Evolutionary conservation across 2,329 filamentous ascomycete species (phyloP), one percentile per base, ranked within the genome.

Genomic region (Clathrospora elynae): DNA sequence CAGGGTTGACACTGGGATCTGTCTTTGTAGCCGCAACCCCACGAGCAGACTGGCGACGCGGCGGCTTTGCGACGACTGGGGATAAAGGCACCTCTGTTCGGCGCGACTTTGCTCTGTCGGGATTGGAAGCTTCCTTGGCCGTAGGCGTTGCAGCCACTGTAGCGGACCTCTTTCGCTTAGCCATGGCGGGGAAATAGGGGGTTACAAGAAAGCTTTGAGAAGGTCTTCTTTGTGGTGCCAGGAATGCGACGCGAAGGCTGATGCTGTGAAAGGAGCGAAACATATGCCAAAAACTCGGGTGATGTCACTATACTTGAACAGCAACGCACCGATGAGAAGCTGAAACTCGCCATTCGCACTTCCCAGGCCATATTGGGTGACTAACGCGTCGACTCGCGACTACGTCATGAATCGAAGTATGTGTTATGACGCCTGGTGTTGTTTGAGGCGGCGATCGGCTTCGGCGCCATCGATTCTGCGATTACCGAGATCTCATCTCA

Each of bases 1-100:
- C 71, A 23, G 59, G 55, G 39, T 73, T 75, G 37, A 49, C 32
- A 25, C 68, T 55, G 33, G 69, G 67, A 50, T 71, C 66, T 7
- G 51, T 62, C 18, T 43, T 42, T n/a, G 55, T 51, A 25, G 51
- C 31, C 30, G 52, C 42, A 19, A 31, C 46, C 45, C 47, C 55
- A 55, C 62, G 62, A 17, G 57, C 53, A 10, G 62, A 53, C 48
- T 63, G 62, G 38, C 62, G 57, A 37, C 60, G 58, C 42, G 51
- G 44, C 36, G 53, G 49, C 37, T 52, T 57, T 12, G 52, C 25
- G 28, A 50, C 35, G 32, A 55, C 59, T 7, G 50, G 20, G 28
- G 64, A 55, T 35, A 60, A 46, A 44, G 62, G 59, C 29, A 64
- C 59, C 41, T 55, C 51, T 24, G 48, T 55, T 35, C 50, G 57